Conservation (phyloP, 129 eudicot species). For the Cynara cardunculus region DNA sequence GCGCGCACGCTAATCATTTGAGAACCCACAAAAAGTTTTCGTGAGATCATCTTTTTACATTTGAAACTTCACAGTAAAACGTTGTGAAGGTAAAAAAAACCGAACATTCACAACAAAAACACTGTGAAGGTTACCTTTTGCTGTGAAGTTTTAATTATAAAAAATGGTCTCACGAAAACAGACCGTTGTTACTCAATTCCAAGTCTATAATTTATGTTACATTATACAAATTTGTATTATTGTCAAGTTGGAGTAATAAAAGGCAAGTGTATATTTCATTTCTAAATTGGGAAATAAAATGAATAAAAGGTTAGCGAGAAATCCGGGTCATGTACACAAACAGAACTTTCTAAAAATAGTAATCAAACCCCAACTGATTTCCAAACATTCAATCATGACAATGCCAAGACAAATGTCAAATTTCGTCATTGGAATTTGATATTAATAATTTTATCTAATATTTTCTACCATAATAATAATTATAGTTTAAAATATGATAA, state of each 20-base stretch:
- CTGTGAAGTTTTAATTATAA: no score
- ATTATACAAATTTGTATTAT: no score
- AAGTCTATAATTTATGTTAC: no score
- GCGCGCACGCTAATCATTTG: no score
- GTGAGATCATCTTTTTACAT: no score
- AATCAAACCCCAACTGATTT: slow-evolving; percentile 30
- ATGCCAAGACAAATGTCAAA: slow-evolving; percentile 34
- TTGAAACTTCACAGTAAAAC: no score
- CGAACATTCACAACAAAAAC: no score
- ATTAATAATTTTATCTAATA: background rate
- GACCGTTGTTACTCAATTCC: no score
- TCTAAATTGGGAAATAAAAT: slow-evolving; percentile 19
- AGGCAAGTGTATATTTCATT: slow-evolving; percentile 7
- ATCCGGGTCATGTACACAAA: slow-evolving; percentile 31
- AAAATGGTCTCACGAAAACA: no score
- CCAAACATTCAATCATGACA: slow-evolving; percentile 38
- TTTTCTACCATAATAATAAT: background rate
- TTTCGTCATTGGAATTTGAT: slow-evolving; percentile 24
- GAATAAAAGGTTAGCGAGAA: slow-evolving; percentile 13
- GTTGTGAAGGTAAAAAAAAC: no score
- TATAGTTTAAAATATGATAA: background rate
- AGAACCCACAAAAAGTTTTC: no score
- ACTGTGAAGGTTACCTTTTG: no score
- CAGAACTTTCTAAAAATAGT: slow-evolving; percentile 34
- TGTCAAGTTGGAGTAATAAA: slow-evolving; percentile 26